A percentile compares a stretch with the other conserved stretches of the same genome.
These are phyloP conservation scores for Dictyophora rubrovolvata DNA, from an alignment of 768 basidiomycete species.

Conservation along the genomic window DNA sequence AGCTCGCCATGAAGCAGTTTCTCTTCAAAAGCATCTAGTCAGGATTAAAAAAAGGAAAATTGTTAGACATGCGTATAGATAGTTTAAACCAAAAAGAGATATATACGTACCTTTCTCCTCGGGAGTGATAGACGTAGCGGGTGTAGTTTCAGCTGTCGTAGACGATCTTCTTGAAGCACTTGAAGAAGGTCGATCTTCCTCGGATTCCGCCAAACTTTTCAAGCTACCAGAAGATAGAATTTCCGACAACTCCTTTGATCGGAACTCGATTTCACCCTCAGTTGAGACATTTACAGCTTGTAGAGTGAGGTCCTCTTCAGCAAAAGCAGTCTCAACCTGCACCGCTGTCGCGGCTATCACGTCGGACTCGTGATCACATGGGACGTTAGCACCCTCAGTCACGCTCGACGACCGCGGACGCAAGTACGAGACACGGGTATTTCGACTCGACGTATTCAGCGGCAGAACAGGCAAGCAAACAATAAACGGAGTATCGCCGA, in stretches of 20 bases:
- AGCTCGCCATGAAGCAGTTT: slow-evolving; percentile 45
- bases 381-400: neutral
- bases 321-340: slow-evolving; percentile 18
- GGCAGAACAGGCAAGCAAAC: slow-evolving; percentile 42
- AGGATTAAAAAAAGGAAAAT: too few relatives aligned
- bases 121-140: neutral
- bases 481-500: slow-evolving; percentile 53
- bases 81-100: neutral
- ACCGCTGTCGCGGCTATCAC: slow-evolving; percentile 25
- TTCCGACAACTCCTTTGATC: neutral
- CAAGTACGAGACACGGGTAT: slow-evolving; percentile 6
- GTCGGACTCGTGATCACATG: neutral
- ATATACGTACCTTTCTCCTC: slow-evolving; percentile 2
- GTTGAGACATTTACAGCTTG: slow-evolving; percentile 23
- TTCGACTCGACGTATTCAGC: neutral
- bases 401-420: slow-evolving; percentile 5
- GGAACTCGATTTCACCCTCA: neutral
- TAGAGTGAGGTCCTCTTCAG: slow-evolving; percentile 57
- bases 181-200: neutral
- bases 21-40: slow-evolving; percentile 35
- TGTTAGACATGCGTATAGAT: neutral
- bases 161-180: neutral
- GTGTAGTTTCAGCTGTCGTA: neutral
- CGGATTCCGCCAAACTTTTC: neutral
- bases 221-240: neutral